Base-by-base conservation (phyloP, 139 green algal species). In the Micractinium conductrix region DNA sequence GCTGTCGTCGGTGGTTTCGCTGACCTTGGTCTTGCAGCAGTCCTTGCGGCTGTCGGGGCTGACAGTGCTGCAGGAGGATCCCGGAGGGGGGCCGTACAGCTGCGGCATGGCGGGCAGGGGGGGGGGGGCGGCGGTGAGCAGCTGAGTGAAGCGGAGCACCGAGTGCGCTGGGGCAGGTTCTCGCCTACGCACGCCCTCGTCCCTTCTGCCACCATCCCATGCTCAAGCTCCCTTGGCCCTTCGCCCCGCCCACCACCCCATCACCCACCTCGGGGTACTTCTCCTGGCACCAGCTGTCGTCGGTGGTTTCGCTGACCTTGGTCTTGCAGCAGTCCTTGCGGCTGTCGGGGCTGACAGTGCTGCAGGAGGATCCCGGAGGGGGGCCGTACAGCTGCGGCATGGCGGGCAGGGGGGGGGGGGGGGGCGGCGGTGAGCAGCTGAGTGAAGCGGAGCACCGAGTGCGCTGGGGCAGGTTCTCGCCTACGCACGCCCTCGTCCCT, bases 31-130 rank as follows among this genome's bases (percentile, higher is more conserved):
- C 63, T 71, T 7, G 63, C 63, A 71, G 63, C 63, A 71, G 1
- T 71, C 63, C 63, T 71, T 16, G 30, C n/a, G 63, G n/a, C 4
- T 26, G n/a, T 71, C 63, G n/a, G 63, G 63, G n/a, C n/a, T 42
- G 30, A 71, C 63, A n/a, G 63, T 71, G 63, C 63, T 14, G 63
- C 63, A 71, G 63, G 63, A 71, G 63, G 63, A 71, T 2, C 63
- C 63, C 26, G 30, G 55, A 22, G n/a, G 30, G 1, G n/a, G 63
- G 28, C 30, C 42, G 63, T 40, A 42, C 30, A 71, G 63, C 63
- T 71, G n/a, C n/a, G n/a, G n/a, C n/a, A n/a, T n/a, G n/a, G n/a
- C n/a, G 4, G 63, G 30, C n/a, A 21, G 63, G 14, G 63, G 63
- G 14, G 1, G 19, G 60, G 60, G 55, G 55, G 16, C 55, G 55